Conservation (phyloP, 352 stramenopile genomes). For the Globisporangium abappressorium region DNA sequence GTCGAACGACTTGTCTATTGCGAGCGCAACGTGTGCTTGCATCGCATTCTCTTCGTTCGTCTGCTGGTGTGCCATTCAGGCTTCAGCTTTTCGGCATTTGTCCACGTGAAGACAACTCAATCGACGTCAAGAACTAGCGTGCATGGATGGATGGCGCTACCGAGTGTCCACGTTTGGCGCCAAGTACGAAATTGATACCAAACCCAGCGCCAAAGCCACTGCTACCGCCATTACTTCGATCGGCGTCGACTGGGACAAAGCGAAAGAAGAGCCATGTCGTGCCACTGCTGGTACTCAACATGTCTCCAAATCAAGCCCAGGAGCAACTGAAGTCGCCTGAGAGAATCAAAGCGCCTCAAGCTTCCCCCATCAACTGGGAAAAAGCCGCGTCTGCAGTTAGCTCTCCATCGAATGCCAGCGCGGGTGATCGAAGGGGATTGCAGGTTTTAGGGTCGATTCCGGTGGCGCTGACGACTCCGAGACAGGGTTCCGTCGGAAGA, state of each 20-base stretch:
- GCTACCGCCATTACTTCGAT: neutral
- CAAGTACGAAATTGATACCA: neutral
- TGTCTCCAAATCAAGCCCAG: neutral
- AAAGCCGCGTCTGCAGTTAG: neutral
- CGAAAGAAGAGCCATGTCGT: constrained; percentile 14
- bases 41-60: neutral
- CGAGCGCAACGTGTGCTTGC: neutral
- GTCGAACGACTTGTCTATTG: neutral
- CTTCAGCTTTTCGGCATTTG: neutral
- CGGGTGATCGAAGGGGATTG: neutral
- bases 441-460: constrained; percentile 7
- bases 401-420: neutral
- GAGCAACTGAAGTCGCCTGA: neutral
- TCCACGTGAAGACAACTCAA: neutral
- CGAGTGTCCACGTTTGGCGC: neutral
- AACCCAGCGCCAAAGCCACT: neutral
- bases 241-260: neutral
- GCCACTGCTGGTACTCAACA: neutral
- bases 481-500: neutral
- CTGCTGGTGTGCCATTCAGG: neutral
- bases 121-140: neutral
- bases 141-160: constrained; percentile 8
- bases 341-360: neutral
- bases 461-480: constrained; percentile 5
- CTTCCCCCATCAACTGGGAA: neutral